Conservation (phyloP, 176 grass and related monocot genomes). For the Phyllostachys edulis region DNA sequence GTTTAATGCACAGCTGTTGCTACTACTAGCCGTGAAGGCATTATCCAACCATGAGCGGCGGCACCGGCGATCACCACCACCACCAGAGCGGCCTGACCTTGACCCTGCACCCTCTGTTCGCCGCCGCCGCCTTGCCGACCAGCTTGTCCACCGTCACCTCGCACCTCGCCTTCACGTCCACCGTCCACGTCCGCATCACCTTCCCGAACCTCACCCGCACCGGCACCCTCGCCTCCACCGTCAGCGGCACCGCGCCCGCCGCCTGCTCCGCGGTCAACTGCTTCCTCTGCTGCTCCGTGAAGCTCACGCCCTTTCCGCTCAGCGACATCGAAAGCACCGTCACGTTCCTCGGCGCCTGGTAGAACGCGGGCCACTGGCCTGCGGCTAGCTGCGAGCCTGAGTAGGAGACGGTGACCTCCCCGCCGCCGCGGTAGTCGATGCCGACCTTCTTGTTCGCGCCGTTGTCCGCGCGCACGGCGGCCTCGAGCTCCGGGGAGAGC, state of each 20-base stretch:
- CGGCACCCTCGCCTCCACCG: slow-evolving; percentile 38
- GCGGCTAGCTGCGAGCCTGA: slow-evolving; percentile 37
- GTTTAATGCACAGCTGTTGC: background rate
- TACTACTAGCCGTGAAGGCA: background rate
- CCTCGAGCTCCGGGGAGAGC: slow-evolving; percentile 36
- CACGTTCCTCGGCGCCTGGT: slow-evolving; percentile 58
- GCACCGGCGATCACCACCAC: slow-evolving; percentile 41
- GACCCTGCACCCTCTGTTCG: slow-evolving; percentile 31
- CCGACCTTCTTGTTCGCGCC: slow-evolving; percentile 48
- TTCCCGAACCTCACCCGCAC: slow-evolving; percentile 53
- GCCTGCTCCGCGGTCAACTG: slow-evolving; percentile 23
- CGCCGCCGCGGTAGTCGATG: slow-evolving; percentile 65
- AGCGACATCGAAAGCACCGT: slow-evolving; percentile 44
- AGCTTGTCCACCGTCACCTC: slow-evolving; percentile 60
- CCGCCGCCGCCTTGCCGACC: background rate
- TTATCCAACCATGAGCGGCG: background rate
- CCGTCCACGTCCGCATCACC: slow-evolving; percentile 62
- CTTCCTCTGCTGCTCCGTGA: slow-evolving; percentile 19
- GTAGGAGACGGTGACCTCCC: slow-evolving; percentile 43
- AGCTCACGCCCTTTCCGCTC: slow-evolving; percentile 14
- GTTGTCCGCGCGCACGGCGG: slow-evolving; percentile 61
- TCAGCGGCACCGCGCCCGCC: slow-evolving; percentile 46
- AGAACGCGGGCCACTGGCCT: slow-evolving; percentile 69
- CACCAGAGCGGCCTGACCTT: slow-evolving; percentile 50
- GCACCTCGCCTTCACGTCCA: slow-evolving; percentile 70